Conservation (phyloP, 768 basidiomycete species). For the Suillus spraguei region DNA sequence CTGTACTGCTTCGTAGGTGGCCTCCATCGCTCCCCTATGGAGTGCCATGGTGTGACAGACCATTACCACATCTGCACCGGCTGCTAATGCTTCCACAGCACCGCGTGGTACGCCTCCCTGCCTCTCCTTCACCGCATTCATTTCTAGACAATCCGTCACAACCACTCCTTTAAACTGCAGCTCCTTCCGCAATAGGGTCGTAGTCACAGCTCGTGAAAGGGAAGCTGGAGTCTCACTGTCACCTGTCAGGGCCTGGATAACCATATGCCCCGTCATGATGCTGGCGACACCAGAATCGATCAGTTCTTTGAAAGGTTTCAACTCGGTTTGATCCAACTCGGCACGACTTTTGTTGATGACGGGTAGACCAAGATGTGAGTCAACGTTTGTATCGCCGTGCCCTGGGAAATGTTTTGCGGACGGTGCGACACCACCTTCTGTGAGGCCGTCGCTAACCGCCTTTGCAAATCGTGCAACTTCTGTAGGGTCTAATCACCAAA, state of each 20-base stretch:
- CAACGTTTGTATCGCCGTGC: constrained; percentile 72
- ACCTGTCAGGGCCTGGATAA: constrained; percentile 58
- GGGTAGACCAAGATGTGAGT: constrained; percentile 70
- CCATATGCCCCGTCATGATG: constrained; percentile 78
- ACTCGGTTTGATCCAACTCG: constrained; percentile 48
- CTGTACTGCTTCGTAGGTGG: constrained; percentile 52
- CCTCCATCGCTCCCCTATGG: constrained; percentile 57
- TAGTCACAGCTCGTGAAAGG: constrained; percentile 54
- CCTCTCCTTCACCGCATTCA: constrained; percentile 57
- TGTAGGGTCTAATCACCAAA: constrained; percentile 45
- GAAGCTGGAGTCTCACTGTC: constrained; percentile 57
- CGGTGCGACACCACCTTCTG: constrained; percentile 53
- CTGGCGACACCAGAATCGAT: constrained; percentile 47
- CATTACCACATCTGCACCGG: constrained; percentile 77
- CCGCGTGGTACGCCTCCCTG: constrained; percentile 54
- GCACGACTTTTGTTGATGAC: constrained; percentile 52
- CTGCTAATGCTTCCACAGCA: constrained; percentile 56
- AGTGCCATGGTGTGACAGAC: constrained; percentile 63
- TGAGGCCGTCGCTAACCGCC: constrained; percentile 52
- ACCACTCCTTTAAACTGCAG: constrained; percentile 59
- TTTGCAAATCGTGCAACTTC: constrained; percentile 51
- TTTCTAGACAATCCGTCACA: constrained; percentile 77
- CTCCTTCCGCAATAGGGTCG: constrained; percentile 50
- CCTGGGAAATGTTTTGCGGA: constrained; percentile 76
- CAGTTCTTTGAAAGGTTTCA: constrained; percentile 58